Evolutionary conservation across 352 stramenopile genomes (phyloP), one percentile per base, ranked within the genome.

Genomic region (Globisporangium radiosum): DNA sequence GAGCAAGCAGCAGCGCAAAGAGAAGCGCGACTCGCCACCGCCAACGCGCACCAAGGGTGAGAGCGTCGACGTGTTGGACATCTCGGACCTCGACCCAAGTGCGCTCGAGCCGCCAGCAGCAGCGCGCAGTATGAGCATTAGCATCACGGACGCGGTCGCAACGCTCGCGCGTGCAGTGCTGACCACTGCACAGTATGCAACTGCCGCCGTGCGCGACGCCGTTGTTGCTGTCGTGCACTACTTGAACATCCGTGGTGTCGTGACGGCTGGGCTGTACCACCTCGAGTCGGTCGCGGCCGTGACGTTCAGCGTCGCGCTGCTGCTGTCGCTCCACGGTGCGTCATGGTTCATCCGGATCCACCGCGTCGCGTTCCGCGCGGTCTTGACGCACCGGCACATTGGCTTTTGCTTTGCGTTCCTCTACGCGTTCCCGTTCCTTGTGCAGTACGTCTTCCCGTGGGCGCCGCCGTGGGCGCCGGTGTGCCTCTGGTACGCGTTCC

Each of bases 401-500:
- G 85, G 83, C 11, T 92, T 92, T 54, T 93, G 85, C 70, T 94
- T 94, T 65, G 74, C 76, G 8, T 94, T 96, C 51, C 67, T 94
- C 5, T 96, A 96, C 70, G 77, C 80, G 4, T 96, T 94, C 45
- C 87, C 87, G 14, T 88, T 88, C 51, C 66, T 96, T 7, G 85
- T 96, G 43, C 80, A 92, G 60, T 90, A 94, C 56, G 80, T 94
- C 36, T 90, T 96, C 53, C 81, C 87, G 15, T 96, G 87, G 87
- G 87, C 87, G 0, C 87, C 87, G 52, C 87, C 87, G 52, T 96
- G 87, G 87, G 87, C 83, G 0, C 85, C 87, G 0, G 86, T 96
- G 33, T 96, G 87, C 51, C 76, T 96, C 1, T 96, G 87, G 87
- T 96, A 96, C 52, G 85, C 87, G 14, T 96, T 96, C 65, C 69